These are phyloP conservation scores for Maudiozyma barnettii DNA, from an alignment of 805 yeast species.

Conservation along the genomic window DNA sequence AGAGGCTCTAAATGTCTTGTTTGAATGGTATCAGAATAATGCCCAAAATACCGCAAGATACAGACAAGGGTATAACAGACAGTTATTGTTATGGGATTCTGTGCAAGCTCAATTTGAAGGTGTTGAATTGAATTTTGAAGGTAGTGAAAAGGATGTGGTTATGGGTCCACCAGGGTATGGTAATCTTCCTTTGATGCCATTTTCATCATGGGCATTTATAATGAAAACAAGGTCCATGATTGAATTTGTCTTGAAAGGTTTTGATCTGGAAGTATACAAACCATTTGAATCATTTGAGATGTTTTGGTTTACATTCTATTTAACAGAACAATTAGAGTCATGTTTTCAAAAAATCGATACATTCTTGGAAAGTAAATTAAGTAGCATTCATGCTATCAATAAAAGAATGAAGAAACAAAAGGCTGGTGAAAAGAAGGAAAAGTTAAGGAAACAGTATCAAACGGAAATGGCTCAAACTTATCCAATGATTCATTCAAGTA, in stretches of 20 bases:
- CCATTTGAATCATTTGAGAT: slow-evolving; percentile 58
- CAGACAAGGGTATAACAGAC: slow-evolving; percentile 59
- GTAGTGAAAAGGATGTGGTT: slow-evolving; percentile 17
- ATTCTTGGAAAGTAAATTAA: slow-evolving; percentile 29
- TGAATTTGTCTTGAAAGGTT: slow-evolving; percentile 61
- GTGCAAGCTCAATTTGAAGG: slow-evolving; percentile 67
- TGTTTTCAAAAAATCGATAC: slow-evolving; percentile 30
- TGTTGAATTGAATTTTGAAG: slow-evolving; percentile 40
- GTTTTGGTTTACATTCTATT: slow-evolving; percentile 56
- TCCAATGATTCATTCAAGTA: slow-evolving; percentile 29
- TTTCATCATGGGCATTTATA: slow-evolving; percentile 60
- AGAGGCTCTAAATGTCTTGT: slow-evolving; percentile 40
- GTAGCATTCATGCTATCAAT: slow-evolving; percentile 26
- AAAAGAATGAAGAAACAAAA: slow-evolving; percentile 39
- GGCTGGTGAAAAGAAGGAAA: slow-evolving; percentile 42
- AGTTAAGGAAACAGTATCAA: slow-evolving; percentile 29
- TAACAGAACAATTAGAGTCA: slow-evolving; percentile 40
- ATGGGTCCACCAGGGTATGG: slow-evolving; percentile 9
- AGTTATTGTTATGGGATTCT: slow-evolving; percentile 59
- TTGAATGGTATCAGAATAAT: slow-evolving; percentile 35
- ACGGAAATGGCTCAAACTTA: slow-evolving; percentile 26
- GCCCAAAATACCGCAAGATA: slow-evolving; percentile 73
- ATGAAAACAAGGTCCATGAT: slow-evolving; percentile 63
- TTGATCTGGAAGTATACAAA: slow-evolving; percentile 65
- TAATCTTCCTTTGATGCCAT: slow-evolving; percentile 42